Conservation (phyloP, 2,329 filamentous ascomycete species). For the Fusarium agapanthi region DNA sequence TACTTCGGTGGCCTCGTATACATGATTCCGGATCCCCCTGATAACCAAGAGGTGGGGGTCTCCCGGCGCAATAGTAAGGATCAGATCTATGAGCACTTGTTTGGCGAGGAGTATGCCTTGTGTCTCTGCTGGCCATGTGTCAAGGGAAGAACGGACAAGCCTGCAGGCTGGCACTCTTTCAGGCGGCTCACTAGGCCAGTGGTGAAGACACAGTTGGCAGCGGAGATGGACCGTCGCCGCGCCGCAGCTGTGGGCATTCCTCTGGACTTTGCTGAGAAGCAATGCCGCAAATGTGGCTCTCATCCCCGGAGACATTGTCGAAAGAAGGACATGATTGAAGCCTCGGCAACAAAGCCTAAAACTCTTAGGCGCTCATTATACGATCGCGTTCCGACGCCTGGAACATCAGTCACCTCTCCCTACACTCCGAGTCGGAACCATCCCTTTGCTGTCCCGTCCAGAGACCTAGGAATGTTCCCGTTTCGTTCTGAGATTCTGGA, state of each 20-base stretch:
- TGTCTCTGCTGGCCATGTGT: slow-evolving; percentile 36
- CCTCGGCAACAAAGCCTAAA: not conserved
- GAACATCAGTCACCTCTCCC: not conserved
- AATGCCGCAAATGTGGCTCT: slow-evolving; percentile 29
- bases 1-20: slow-evolving; percentile 8
- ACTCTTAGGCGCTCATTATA: not conserved
- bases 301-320: slow-evolving; percentile 22
- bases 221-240: slow-evolving; percentile 5
- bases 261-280: slow-evolving; percentile 10
- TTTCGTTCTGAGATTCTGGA: not conserved
- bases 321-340: slow-evolving; percentile 1
- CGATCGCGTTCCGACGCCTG: not conserved
- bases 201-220: not conserved
- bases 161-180: not conserved
- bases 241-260: slow-evolving; percentile 1
- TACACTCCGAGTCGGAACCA: not conserved
- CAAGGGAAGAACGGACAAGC: not conserved
- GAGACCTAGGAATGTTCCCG: not conserved
- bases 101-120: slow-evolving; percentile 15
- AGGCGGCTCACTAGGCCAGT: not conserved
- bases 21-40: slow-evolving; percentile 12
- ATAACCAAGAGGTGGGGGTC: not conserved
- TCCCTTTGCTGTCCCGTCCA: not conserved
- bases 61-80: not conserved
- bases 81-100: slow-evolving; percentile 12